These are phyloP conservation scores for Crotalaria pallida DNA, from an alignment of 306 rosid species.

Conservation along the genomic window DNA sequence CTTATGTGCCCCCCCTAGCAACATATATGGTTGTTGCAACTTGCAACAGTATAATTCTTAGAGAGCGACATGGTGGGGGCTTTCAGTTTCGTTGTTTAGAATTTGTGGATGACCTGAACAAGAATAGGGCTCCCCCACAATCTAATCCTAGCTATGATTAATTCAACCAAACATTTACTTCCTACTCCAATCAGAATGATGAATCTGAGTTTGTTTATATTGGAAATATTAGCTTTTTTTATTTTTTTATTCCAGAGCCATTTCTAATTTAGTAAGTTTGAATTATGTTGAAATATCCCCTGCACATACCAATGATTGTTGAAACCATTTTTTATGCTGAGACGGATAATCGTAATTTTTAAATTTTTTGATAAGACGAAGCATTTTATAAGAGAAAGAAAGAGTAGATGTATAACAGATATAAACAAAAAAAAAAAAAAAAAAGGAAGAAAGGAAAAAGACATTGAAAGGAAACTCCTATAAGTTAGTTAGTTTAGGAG, in stretches of 20 bases:
- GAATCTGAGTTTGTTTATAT: neutral
- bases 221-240: neutral
- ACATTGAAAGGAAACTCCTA: no score
- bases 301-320: neutral
- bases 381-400: no score
- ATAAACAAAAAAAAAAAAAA: no score
- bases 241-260: neutral
- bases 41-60: neutral
- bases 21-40: neutral
- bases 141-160: neutral
- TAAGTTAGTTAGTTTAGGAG: no score
- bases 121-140: neutral
- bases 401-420: no score
- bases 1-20: neutral
- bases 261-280: neutral
- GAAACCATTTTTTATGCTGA: neutral
- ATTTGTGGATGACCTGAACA: neutral
- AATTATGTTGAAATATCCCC: neutral
- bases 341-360: neutral
- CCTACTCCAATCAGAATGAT: neutral
- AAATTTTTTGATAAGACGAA: no score
- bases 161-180: neutral
- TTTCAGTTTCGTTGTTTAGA: slow-evolving; percentile 1
- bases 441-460: no score
- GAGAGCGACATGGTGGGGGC: neutral